Evolutionary conservation across 2,329 filamentous ascomycete genomes (phyloP), one percentile per base, ranked within the genome.

Genomic region (Gliomastix tumulicola): DNA sequence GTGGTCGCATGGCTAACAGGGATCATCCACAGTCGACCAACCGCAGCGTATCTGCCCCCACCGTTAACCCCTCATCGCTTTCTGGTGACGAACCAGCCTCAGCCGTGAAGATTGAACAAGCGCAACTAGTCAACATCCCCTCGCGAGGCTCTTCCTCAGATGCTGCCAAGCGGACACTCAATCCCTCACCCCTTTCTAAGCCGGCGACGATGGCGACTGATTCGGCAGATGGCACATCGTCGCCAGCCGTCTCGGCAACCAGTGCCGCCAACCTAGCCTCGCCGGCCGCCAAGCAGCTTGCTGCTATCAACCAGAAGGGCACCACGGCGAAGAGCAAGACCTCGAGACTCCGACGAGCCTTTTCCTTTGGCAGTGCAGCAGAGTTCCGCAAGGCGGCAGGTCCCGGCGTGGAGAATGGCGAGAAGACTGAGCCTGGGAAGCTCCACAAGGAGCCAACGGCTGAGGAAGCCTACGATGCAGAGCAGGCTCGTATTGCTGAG

Each of bases 301-400:
- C 85, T 32, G 88, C 89, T n/a, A 71, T 97, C 38, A 90, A 82
- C 42, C 84, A 90, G 47, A 90, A 85, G 54, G 86, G 87, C 37
- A 68, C 69, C 20, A 84, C 78, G 54, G 74, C 81, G 45, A 88
- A 88, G 55, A 88, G 82, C 63, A 96, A 96, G 63, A 86, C 84
- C 3, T 89, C 85, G 15, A 75, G 89, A 46, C 69, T 98, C 41
- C 79, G 92, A 38, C 77, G 92, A 49, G 92, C 92, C 0, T 95
- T 98, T 52, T 98, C 92, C 0, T 98, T 98, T 61, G 89, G 92
- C 34, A 97, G 90, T 56, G 87, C 89, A 30, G 87, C 90, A 8
- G 92, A 98, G 55, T 78, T 98, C 33, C 77, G 84, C 44, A 84
- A 84, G 53, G 84, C 81, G 11, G 81, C 79, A 10, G 79, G 75